Base-by-base conservation (phyloP, 2,329 filamentous ascomycete species). In the Sarocladiaceae sp. region DNA sequence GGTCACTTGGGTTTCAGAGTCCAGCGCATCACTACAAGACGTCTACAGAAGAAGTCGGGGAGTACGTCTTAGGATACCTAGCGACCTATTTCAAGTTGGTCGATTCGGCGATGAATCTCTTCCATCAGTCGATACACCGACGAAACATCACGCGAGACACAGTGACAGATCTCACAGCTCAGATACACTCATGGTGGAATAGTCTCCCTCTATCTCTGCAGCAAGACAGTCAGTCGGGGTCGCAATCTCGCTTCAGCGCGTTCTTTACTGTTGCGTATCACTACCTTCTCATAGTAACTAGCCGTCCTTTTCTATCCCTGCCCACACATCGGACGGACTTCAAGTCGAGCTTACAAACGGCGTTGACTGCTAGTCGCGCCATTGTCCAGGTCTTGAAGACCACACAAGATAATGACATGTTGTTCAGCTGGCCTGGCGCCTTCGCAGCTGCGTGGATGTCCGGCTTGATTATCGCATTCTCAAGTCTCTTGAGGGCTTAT, bases 361-460 rank as follows among this genome's bases (percentile, higher is more conserved):
- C 55, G 4, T 51, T 64, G 2, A 50, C 51, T 37, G 57, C 58
- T 6, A 55, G 56, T 16, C 52, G 52, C 10, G 50, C 51, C 13
- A 61, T 63, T 18, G 51, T 60, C n/a, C 47, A 50, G 7, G 48
- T 44, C 0, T 27, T 61, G 24, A 48, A 51, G 13, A 40, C 42
- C 7, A n/a, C 52, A 52, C 34, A 44, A 37, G 6, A 49, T 13
- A 7, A 50, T 5, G 50, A 44, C 13, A 48, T 48, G 2, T 42
- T 52, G n/a, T 51, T 48, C 35, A 59, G 52, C 50, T 65, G 62
- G 63, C 63, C 62, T 0, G 59, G 60, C 0, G 58, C 57, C 10
- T 50, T 65, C 20, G 61, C 62, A 1, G 57, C 60, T 1, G 50
- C 54, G 0, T 66, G 63, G 63, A 66, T 64, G 59, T 56, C 60